A percentile compares a stretch with the other conserved stretches of the same genome.
Evolutionary conservation across 1,284 basidiomycete genomes (phyloP).

Genomic region (Wallemia ichthyophaga): DNA sequence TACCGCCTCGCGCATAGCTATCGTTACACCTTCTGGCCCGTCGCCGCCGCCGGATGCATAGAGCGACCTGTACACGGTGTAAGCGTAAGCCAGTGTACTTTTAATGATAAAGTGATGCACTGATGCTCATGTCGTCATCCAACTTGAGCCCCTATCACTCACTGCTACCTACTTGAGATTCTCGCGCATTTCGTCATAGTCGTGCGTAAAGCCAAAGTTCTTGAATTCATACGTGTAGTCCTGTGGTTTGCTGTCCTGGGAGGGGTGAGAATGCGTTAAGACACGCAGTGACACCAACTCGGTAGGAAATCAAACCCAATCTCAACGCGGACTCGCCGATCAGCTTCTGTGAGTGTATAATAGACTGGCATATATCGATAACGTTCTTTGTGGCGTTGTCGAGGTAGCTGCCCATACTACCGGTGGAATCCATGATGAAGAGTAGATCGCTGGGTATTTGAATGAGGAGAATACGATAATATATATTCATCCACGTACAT

Average conservation of each 20-base stretch:
- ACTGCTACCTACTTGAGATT: slow-evolving; percentile 63
- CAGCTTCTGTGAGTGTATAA: slow-evolving; percentile 77
- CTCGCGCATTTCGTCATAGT: slow-evolving; percentile 58
- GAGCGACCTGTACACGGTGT: slow-evolving; percentile 42
- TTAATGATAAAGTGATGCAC: no score
- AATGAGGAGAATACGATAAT: background rate
- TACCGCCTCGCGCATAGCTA: slow-evolving; percentile 57
- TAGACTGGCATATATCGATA: slow-evolving; percentile 81
- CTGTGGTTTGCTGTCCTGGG: slow-evolving; percentile 8
- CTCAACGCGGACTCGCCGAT: slow-evolving; percentile 49
- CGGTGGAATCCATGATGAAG: background rate
- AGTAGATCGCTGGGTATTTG: background rate
- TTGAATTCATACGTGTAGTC: slow-evolving; percentile 35
- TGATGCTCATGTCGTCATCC: no score
- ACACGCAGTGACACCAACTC: no score
- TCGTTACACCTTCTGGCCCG: slow-evolving; percentile 91
- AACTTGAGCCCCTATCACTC: no score
- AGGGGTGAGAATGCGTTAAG: no score
- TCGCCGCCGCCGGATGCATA: slow-evolving; percentile 91
- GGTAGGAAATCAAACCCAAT: slow-evolving; percentile 31
- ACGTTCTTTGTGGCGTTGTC: slow-evolving; percentile 75
- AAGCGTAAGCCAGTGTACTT: no score
- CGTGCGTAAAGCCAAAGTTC: slow-evolving; percentile 78
- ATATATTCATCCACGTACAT: background rate
- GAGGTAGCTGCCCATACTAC: background rate